Base-by-base conservation (phyloP, 2,329 filamentous ascomycete species). In the Dothideomycetidae sp. region DNA sequence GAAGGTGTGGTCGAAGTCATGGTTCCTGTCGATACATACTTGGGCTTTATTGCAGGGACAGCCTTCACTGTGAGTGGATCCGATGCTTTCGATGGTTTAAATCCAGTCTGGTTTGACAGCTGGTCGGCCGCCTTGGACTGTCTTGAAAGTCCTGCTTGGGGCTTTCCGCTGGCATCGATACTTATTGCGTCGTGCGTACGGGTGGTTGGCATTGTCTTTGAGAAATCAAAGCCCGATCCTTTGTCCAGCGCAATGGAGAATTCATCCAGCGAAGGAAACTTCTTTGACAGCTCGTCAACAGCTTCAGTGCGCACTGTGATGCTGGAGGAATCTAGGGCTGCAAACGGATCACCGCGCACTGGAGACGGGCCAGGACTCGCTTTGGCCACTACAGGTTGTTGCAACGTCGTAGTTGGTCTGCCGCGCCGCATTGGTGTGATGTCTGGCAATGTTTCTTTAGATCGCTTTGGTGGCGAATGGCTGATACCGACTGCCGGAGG, bases 391-490 rank as follows among this genome's bases (percentile, higher is more conserved):
- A 45, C 58, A 48, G 50, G 47, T 34, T 59, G 53, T 40, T 64
- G 63, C 15, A 60, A 56, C 41, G 67, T 64, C 12, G 61, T 69
- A 3, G 68, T 66, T 4, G 85, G 81, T 43, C 84, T 70, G 3
- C 90, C 90, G 60, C 90, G 73, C 43, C 90, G 74, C 90, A 96
- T 96, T 1, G 88, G 90, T 26, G 81, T 77, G 44, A 98, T 84
- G 15, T 94, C 84, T 5, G 90, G 90, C 38, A 96, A 76, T 5
- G 70, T 64, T 47, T 79, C 73, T 37, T 80, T 73, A 47, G 80
- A 71, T 39, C 80, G 73, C 16, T 74, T 63, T 2, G 79, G 75
- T n/a, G 81, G 31, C 3, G 32, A 31, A 29, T 37, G 37, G n/a
- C 37, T 37, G 34, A 45, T 45, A 10, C 43, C 43, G n/a, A 36